Conservation (phyloP, 2,329 filamentous ascomycete genomes). For the Passalora sequoiae region DNA sequence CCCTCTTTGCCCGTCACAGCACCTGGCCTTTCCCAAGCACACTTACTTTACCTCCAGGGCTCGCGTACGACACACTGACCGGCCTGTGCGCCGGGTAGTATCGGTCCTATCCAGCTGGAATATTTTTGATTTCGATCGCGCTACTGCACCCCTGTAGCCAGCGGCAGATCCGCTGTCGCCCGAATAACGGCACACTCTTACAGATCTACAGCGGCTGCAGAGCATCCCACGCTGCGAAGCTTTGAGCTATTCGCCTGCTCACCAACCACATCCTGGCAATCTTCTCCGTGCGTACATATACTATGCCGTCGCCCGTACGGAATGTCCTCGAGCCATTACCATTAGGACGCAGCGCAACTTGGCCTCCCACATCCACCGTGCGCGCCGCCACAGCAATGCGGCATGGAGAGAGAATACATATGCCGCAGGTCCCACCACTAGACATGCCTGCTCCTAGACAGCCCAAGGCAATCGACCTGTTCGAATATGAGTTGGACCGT, state of each 20-base stretch:
- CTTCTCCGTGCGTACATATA: slow-evolving; percentile 13
- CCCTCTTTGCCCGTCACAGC: not conserved
- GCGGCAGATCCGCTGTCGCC: slow-evolving; percentile 10
- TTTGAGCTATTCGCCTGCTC: slow-evolving; percentile 10
- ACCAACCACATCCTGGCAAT: slow-evolving; percentile 14
- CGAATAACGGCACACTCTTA: slow-evolving; percentile 11
- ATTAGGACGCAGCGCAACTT: slow-evolving; percentile 17
- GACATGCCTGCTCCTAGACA: slow-evolving; percentile 7
- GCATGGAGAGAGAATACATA: slow-evolving; percentile 10
- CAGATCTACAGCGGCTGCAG: slow-evolving; percentile 1
- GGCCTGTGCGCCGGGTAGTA: slow-evolving; percentile 9
- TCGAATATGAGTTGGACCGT: slow-evolving; percentile 29
- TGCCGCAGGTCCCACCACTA: slow-evolving; percentile 12
- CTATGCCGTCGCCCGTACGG: slow-evolving; percentile 16
- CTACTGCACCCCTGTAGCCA: slow-evolving; percentile 14
- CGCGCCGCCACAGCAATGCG: slow-evolving; percentile 10
- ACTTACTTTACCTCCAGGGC: not conserved
- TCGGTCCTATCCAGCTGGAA: slow-evolving; percentile 7
- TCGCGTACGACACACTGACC: no score
- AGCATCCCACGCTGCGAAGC: slow-evolving; percentile 15
- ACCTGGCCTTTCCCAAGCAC: not conserved
- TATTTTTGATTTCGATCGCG: slow-evolving; percentile 10
- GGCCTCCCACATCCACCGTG: slow-evolving; percentile 17
- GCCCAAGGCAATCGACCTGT: slow-evolving; percentile 17
- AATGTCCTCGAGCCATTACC: slow-evolving; percentile 12